Percentiles rank a stretch among this genome's conserved stretches.
phyloP scores from a whole-genome alignment of 2,329 filamentous ascomycete genomes.

The Dactylellina cionopaga region DNA sequence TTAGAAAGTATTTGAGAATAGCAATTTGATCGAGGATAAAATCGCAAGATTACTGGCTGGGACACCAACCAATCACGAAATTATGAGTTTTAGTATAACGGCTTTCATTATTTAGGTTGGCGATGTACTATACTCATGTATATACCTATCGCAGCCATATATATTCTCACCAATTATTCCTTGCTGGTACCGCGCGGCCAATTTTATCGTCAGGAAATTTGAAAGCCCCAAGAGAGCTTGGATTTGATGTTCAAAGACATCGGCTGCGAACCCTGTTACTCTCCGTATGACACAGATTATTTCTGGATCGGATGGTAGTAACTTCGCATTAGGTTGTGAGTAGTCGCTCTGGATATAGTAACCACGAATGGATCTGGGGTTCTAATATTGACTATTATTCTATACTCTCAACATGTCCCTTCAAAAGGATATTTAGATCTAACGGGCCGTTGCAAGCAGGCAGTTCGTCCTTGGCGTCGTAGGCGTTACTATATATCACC shows the following conservation, averaged over 20 bases:
- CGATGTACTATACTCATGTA: too few relatives aligned
- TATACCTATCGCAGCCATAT: too few relatives aligned
- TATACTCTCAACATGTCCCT: not conserved
- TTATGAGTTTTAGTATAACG: too few relatives aligned
- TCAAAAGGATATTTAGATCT: not conserved
- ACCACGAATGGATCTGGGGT: not conserved
- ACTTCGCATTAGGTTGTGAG: not conserved
- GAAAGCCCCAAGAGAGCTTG: too few relatives aligned
- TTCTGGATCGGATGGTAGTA: not conserved
- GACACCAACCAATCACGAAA: too few relatives aligned
- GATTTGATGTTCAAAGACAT: not conserved
- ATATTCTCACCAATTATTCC: too few relatives aligned
- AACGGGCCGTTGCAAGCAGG: not conserved
- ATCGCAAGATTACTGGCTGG: too few relatives aligned
- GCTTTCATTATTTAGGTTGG: too few relatives aligned
- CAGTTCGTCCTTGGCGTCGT: slow-evolving; percentile 11
- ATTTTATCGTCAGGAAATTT: too few relatives aligned
- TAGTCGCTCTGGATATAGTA: not conserved
- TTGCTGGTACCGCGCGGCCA: too few relatives aligned
- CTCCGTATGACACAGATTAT: not conserved
- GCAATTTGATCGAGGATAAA: too few relatives aligned
- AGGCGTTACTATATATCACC: slow-evolving; percentile 7
- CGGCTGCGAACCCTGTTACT: not conserved
- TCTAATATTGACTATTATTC: not conserved
- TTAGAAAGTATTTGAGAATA: too few relatives aligned